These are phyloP conservation scores for Globisporangium perplexum DNA, from an alignment of 352 stramenopile species.

Conservation along the genomic window DNA sequence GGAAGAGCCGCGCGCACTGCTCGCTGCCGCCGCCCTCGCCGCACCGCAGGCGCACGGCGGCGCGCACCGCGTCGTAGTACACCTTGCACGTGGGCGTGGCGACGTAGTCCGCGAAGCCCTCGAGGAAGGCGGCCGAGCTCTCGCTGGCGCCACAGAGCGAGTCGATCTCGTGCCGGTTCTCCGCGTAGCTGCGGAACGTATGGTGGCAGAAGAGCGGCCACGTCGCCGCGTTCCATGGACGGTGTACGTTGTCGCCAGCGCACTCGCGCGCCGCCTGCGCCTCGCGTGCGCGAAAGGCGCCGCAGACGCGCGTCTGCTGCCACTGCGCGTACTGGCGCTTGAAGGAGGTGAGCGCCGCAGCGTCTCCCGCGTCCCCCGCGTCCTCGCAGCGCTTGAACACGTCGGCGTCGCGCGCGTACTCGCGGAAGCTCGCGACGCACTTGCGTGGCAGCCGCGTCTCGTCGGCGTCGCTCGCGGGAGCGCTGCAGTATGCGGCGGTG, in stretches of 20 bases:
- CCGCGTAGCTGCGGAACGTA: constrained; percentile 48
- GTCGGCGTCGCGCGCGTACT: constrained; percentile 34
- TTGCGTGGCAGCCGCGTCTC: constrained; percentile 9
- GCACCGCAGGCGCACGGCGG: constrained; percentile 23
- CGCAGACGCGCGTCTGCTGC: constrained; percentile 40
- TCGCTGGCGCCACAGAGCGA: constrained; percentile 31
- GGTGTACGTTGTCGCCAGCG: constrained; percentile 27
- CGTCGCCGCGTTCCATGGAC: constrained; percentile 34
- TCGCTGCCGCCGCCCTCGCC: constrained; percentile 6
- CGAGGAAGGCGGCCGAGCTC: constrained; percentile 50
- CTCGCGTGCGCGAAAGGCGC: constrained; percentile 47
- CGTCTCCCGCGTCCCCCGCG: constrained; percentile 7
- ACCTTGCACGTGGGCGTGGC: constrained; percentile 41
- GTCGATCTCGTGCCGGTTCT: constrained; percentile 36
- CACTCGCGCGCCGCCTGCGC: constrained; percentile 38
- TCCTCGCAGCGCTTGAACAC: constrained; percentile 36
- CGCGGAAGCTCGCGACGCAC: constrained; percentile 46
- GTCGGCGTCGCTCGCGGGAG: background rate
- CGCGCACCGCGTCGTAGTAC: constrained; percentile 52
- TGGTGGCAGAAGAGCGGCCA: constrained; percentile 57
- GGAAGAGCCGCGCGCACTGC: constrained; percentile 34
- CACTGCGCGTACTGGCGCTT: constrained; percentile 35
- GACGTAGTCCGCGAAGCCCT: constrained; percentile 51
- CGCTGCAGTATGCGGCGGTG: constrained; percentile 27
- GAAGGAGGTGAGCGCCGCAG: constrained; percentile 16